Conservation (phyloP, 805 yeast genomes). For the Cyberlindnera mrakii region DNA sequence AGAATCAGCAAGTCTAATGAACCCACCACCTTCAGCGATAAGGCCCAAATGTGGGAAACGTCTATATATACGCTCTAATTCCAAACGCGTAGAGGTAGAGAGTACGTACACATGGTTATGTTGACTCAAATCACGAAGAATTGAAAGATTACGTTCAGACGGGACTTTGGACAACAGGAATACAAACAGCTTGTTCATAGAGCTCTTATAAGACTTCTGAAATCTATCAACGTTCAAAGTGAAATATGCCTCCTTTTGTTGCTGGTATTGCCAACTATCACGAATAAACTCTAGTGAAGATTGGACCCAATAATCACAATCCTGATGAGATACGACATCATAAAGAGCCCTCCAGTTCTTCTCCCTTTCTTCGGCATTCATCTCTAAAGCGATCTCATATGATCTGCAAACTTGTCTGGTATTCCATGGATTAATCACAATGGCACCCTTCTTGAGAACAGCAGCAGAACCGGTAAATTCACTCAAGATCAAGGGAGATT, state of each 20-base stretch:
- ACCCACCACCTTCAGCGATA: slow-evolving; percentile 89
- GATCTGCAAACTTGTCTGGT: slow-evolving; percentile 55
- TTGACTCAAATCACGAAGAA: slow-evolving; percentile 51
- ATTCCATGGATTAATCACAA: slow-evolving; percentile 91
- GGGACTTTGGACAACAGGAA: slow-evolving; percentile 49
- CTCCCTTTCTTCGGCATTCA: slow-evolving; percentile 53
- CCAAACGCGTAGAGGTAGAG: slow-evolving; percentile 56
- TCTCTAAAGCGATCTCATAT: slow-evolving; percentile 57
- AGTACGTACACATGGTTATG: slow-evolving; percentile 65
- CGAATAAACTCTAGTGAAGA: slow-evolving; percentile 49
- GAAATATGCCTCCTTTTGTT: slow-evolving; percentile 31
- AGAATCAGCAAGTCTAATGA: slow-evolving; percentile 47
- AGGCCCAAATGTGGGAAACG: slow-evolving; percentile 69
- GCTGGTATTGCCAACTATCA: slow-evolving; percentile 44
- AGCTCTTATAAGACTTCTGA: slow-evolving; percentile 20
- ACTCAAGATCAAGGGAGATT: slow-evolving; percentile 79
- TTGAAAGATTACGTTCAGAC: slow-evolving; percentile 49
- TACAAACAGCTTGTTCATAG: slow-evolving; percentile 38
- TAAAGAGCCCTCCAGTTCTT: slow-evolving; percentile 58
- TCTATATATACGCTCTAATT: slow-evolving; percentile 62
- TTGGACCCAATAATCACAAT: slow-evolving; percentile 70
- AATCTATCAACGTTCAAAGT: slow-evolving; percentile 27
- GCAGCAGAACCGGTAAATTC: slow-evolving; percentile 95
- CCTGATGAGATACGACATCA: slow-evolving; percentile 55
- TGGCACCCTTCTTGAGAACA: slow-evolving; percentile 62